phyloP scores from a whole-genome alignment of 306 rosid genomes.

The Casuarina equisetifolia region DNA sequence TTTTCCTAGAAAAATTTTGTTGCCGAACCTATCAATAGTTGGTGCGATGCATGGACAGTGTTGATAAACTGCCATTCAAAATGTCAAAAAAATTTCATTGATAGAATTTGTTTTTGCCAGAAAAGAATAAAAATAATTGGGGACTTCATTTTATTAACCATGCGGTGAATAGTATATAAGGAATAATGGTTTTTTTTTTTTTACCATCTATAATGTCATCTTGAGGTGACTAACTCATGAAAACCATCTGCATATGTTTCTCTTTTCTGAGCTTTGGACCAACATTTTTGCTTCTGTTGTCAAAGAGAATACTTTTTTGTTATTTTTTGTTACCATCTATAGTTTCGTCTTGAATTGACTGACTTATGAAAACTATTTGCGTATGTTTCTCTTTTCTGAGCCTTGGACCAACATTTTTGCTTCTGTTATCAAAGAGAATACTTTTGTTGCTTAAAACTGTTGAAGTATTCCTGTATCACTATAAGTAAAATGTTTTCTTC shows the following conservation, averaged over 20 bases:
- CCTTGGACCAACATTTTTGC: conserved; percentile 14
- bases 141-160: not conserved
- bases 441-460: not conserved
- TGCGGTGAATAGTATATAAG: not conserved
- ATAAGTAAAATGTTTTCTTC: conserved; percentile 3
- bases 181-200: not conserved
- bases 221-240: not conserved
- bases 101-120: not conserved
- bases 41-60: not conserved
- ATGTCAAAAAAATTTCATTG: not conserved
- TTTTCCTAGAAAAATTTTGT: not conserved
- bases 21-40: not conserved
- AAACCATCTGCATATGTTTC: not conserved
- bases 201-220: not conserved
- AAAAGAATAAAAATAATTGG: not conserved
- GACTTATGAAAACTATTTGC: not conserved
- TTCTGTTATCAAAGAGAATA: not conserved
- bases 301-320: not conserved
- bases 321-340: not conserved
- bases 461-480: conserved; percentile 4
- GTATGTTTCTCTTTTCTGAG: not conserved
- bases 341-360: not conserved
- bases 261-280: not conserved
- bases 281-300: conserved; percentile 11
- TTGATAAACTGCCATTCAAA: not conserved